Percentiles rank a stretch among this genome's conserved stretches.
These are phyloP conservation scores for Lachancea meyersii DNA, from an alignment of 805 yeast genomes.

Conservation along the genomic window DNA sequence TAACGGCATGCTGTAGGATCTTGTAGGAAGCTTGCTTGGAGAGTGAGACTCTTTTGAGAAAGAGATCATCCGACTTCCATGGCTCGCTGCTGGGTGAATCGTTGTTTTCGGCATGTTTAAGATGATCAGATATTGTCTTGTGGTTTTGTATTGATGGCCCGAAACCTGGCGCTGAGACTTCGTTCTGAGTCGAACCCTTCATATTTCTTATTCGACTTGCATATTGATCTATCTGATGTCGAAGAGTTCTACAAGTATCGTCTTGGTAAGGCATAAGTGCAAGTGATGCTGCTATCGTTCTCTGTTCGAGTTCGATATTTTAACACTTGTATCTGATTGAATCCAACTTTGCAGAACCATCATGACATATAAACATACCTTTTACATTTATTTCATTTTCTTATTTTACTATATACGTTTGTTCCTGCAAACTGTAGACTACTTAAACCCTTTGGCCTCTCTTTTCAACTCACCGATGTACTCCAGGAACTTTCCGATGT, in stretches of 20 bases:
- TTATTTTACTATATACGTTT: not conserved
- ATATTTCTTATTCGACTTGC: not conserved
- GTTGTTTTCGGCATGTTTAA: not conserved
- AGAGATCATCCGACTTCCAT: slow-evolving; percentile 9
- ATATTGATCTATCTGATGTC: not conserved
- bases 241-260: not conserved
- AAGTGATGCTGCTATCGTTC: too few species aligned
- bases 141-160: not conserved
- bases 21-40: slow-evolving; percentile 68
- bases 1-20: slow-evolving; percentile 72
- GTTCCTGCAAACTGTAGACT: slow-evolving; percentile 1
- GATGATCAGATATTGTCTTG: not conserved
- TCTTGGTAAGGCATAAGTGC: not conserved
- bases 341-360: too few species aligned
- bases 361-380: too few species aligned
- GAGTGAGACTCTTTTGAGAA: slow-evolving; percentile 32
- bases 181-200: not conserved
- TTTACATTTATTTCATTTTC: not conserved
- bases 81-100: not conserved
- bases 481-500: slow-evolving; percentile 72
- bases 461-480: slow-evolving; percentile 55
- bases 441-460: slow-evolving; percentile 16
- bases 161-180: not conserved
- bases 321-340: too few species aligned
- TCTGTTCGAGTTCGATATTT: too few species aligned